Evolutionary conservation across 2,329 filamentous ascomycete genomes (phyloP).

Genomic region (Seiridium cupressi): DNA sequence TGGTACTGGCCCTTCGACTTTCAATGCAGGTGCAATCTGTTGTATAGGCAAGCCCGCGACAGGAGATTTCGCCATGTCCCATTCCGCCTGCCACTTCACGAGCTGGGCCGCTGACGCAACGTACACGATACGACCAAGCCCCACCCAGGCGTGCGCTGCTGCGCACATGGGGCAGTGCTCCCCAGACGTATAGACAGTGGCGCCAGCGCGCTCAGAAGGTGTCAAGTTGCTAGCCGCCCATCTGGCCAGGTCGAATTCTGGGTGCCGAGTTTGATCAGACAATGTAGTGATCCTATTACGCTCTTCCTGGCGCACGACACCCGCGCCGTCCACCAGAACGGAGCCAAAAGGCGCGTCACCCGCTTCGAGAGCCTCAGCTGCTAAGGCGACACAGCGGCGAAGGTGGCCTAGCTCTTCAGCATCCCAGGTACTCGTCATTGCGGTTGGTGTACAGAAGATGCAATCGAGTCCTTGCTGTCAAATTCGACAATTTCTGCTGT

Average conservation of each 20-base stretch:
- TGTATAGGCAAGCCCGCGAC: constrained; percentile 10
- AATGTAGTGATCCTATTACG: constrained; percentile 15
- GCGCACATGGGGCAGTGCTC: constrained; percentile 22
- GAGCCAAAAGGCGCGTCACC: constrained; percentile 23
- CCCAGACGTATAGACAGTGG: constrained; percentile 20
- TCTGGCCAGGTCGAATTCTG: constrained; percentile 19
- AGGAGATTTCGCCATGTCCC: neutral
- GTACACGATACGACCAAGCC: constrained; percentile 18
- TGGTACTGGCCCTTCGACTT: constrained; percentile 15
- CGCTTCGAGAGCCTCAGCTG: constrained; percentile 22
- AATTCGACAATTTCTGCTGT: too few species aligned
- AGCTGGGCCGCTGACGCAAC: constrained; percentile 15
- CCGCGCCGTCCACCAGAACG: constrained; percentile 11
- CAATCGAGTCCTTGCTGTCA: neutral
- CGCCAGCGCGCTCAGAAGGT: constrained; percentile 2
- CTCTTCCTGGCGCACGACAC: constrained; percentile 11
- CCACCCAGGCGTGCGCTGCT: constrained; percentile 17
- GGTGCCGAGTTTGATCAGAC: constrained; percentile 16
- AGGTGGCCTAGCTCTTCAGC: constrained; percentile 14
- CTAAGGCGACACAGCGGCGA: constrained; percentile 24
- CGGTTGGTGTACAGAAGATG: neutral
- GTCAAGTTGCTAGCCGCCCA: constrained; percentile 15
- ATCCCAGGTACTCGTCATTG: neutral
- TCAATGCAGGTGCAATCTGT: constrained; percentile 11
- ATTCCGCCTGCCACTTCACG: constrained; percentile 13